Evolutionary conservation across 179 eudicot genomes (phyloP).

Genomic region (Spinacia oleracea): DNA sequence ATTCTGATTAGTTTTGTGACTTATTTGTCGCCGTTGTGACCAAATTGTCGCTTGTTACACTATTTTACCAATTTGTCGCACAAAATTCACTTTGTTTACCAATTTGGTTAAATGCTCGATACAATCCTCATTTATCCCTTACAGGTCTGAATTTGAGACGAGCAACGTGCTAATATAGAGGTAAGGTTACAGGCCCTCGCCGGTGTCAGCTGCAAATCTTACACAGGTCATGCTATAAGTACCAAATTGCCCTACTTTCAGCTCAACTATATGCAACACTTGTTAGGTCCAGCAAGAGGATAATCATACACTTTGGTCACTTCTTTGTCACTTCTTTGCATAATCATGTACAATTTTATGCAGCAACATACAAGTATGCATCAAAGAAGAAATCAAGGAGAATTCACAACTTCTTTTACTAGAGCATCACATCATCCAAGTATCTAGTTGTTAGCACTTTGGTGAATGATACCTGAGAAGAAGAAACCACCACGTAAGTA

Average conservation of each 20-base stretch:
- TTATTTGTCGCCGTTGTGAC: too few species aligned
- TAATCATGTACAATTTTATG: neutral
- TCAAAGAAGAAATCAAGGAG: neutral
- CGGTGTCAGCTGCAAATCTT: neutral
- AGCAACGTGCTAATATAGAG: too few species aligned
- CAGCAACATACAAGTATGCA: neutral
- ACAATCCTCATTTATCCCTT: too few species aligned
- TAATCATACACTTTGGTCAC: neutral
- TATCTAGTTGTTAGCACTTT: neutral
- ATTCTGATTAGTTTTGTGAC: too few species aligned
- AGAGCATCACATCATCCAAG: neutral
- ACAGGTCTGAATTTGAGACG: too few species aligned
- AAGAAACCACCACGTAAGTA: neutral
- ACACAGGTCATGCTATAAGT: neutral
- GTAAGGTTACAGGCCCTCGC: too few species aligned
- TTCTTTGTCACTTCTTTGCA: too few species aligned
- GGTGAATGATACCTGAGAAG: slow-evolving; percentile 11
- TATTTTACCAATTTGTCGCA: too few species aligned
- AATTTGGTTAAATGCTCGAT: too few species aligned
- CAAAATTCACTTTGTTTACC: too few species aligned
- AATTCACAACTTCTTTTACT: neutral
- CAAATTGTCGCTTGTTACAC: too few species aligned
- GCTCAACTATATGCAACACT: neutral
- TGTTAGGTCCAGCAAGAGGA: neutral
- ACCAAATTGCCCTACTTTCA: neutral